Base-by-base conservation (phyloP, 305 asterid species). In the Rubia tinctorum region DNA sequence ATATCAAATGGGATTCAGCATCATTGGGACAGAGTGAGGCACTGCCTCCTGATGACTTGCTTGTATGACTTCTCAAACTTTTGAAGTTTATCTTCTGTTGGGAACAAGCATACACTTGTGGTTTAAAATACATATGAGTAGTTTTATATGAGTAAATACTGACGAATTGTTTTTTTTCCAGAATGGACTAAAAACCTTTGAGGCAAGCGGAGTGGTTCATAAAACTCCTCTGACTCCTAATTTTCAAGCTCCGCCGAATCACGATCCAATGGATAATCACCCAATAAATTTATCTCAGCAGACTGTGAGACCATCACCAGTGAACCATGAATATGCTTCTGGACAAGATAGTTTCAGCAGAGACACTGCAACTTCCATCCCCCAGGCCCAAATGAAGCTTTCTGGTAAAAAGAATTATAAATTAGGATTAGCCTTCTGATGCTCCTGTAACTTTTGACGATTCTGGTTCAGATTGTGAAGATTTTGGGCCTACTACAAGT, bases 1-100 rank as follows among this genome's bases (percentile, higher is more conserved):
- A 84, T 68, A 80, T 91, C 82, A 80, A 82, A 76, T 94, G 98
- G 97, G 91, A 87, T 80, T 87, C 91, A 51, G 69, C 80, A 69
- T 79, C 92, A 45, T 76, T 82, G 65, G 89, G 83, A 62, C 89
- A 80, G 75, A 80, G 80, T 39, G 89, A 78, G 23, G 23, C 77
- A 14, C 51, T 13, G 69, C 85, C 88, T 64, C 68, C 84, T 27
- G 81, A 77, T 77, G 93, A 90, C 80, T 86, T 82, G 74, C 88
- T 83, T 91, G 90, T 89, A 87, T 20, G 66, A 13, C 75, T 85
- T 78, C 82, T 83, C 69, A 69, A 56, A 14, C 27, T 13, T 14
- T 51, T 66, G 76, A 62, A 66, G 53, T 63, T 13, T 25, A 61
- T 65, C 55, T 68, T 77, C 67, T 45, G 27, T 55, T 55, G 64